Evolutionary conservation across 2,329 filamentous ascomycete species (phyloP), one percentile per base, ranked within the genome.

Genomic region (Blumeria graminis): DNA sequence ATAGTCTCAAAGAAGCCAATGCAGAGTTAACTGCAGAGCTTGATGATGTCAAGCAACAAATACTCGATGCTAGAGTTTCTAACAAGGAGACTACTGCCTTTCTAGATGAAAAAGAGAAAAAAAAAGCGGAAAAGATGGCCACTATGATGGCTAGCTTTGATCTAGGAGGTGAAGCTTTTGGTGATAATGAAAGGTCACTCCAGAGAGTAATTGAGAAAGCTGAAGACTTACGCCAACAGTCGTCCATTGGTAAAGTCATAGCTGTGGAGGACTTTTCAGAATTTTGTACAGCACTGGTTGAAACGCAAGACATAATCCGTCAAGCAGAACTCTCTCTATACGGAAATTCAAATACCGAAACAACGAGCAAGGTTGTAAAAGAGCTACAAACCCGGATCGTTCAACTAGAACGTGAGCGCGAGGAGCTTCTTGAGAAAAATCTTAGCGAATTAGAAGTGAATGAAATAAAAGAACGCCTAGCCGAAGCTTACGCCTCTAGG

Each of bases 91-190:
- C 85, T 1, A 88, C 80, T 48, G 88, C 88, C 8, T 83, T 87
- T 14, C 72, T 93, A 18, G 90, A 96, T 63, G 92, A 96, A 71
- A 98, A 98, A 75, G 93, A 96, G 71, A 90, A 88, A 75, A 89
- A 88, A 72, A 98, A 98, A 76, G 87, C 89, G 0, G 92, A 98
- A 72, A 92, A 93, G 71, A 98, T 98, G 92, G 92, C 92, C 46
- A 86, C 95, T 76, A 98, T 98, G 92, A 95, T 98, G 90, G 92
- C 92, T 58, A 88, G 90, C 3, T 96, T 98, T 64, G 90, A 98
- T 65, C 78, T 98, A 36, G 90, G 88, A 48, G 83, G 84, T 53
- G 89, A 95, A 57, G 82, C 93, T 35, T 94, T 96, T 68, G 94
- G 88, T 62, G 85, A 92, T 58, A 94, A 94, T 63, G 92, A 98